phyloP scores from a whole-genome alignment of 176 grass and related monocot species.

The Triticum monococcum region DNA sequence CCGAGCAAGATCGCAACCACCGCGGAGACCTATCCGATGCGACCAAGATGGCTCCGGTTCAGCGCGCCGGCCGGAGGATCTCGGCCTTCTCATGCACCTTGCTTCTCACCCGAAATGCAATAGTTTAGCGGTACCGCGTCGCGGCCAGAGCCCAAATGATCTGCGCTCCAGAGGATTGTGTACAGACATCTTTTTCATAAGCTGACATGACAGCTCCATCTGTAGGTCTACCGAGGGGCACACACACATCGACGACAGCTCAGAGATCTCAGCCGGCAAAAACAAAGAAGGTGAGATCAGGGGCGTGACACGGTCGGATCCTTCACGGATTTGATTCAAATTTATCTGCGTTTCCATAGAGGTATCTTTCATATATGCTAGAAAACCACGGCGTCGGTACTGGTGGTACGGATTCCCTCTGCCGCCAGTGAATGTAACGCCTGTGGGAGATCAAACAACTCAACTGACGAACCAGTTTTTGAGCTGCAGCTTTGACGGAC shows the following conservation, averaged over 20 bases:
- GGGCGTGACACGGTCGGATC: conserved; percentile 5
- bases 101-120: background rate
- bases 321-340: conserved; percentile 30
- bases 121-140: background rate
- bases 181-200: conserved; percentile 18
- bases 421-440: conserved; percentile 12
- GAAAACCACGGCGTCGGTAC: background rate
- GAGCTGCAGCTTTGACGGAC: background rate
- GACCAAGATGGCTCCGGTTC: background rate
- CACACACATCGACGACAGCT: conserved; percentile 23
- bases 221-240: conserved; percentile 35
- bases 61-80: background rate
- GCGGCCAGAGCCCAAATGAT: background rate
- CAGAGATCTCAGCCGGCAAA: background rate
- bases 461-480: background rate
- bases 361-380: background rate
- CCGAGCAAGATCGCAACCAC: background rate
- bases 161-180: conserved; percentile 7
- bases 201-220: conserved; percentile 38
- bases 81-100: background rate
- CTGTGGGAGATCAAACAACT: conserved; percentile 11
- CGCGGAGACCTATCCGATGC: background rate
- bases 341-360: background rate
- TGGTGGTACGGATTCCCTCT: background rate
- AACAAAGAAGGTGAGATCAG: background rate